Evolutionary conservation across 331 rosid species (phyloP), one percentile per base, ranked within the genome.

Genomic region (Phaseolus coccineus): DNA sequence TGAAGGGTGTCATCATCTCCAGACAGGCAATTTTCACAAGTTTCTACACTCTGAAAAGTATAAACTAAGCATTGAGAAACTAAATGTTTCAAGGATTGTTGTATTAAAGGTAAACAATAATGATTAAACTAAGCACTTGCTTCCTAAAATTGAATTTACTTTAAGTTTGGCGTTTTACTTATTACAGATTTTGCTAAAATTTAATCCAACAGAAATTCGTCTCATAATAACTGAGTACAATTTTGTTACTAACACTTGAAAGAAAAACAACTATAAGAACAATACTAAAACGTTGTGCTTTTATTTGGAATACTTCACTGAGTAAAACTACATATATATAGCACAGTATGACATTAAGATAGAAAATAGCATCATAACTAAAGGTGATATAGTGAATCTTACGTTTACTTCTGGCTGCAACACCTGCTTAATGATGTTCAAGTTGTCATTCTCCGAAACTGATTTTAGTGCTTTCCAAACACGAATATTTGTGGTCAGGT

Each of bases 401-500:
- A 91, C 90, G 8, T 68, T 30, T 11, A 74, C 71, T 8, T 84
- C 53, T 0, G 86, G 56, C 59, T 14, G 85, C 69, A 91, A 77
- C 37, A 89, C 80, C 28, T 82, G 56, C 12, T 51, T 5, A 30
- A 91, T 82, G 19, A 89, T 71, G 50, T 42, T 55, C 76, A 31
- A 19, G 55, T 75, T 80, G 12, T 77, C 73, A 14, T 44, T 76
- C 9, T 70, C 62, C 15, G 63, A 37, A 63, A 57, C n/a, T 0
- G 78, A 70, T 28, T 81, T 53, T 85, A 91, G 51, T 5, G 90
- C 87, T 5, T 50, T 79, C 91, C 91, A 88, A 28, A 90, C 81
- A 0, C 90, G 86, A 51, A 82, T 3, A 58, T 87, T 91, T 72
- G 94, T 88, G 7, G 85, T 85, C 85, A 91, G n/a, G 81, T 88